Conservation (phyloP, 108 stramenopile species). For the Nitzschia sp. region DNA sequence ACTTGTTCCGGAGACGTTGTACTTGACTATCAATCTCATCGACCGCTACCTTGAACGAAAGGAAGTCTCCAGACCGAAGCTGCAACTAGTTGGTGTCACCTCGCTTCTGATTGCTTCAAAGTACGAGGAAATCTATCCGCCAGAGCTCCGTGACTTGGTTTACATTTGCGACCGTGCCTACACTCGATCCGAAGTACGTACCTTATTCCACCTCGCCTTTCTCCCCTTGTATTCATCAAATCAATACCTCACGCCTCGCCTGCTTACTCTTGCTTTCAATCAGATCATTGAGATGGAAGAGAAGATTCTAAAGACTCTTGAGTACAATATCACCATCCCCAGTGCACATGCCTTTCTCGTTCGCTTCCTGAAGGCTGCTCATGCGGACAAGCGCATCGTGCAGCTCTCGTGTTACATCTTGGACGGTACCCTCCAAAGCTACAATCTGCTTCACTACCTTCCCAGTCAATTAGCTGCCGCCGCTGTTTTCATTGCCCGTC, state of each 20-base stretch:
- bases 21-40: slow-evolving; percentile 86
- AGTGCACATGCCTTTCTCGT: slow-evolving; percentile 91
- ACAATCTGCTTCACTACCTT: slow-evolving; percentile 84
- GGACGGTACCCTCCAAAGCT: slow-evolving; percentile 94
- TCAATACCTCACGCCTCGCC: neutral
- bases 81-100: slow-evolving; percentile 97
- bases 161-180: slow-evolving; percentile 93
- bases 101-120: slow-evolving; percentile 96
- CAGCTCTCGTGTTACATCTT: slow-evolving; percentile 92
- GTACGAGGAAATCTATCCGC: slow-evolving; percentile 98
- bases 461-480: slow-evolving; percentile 91
- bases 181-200: slow-evolving; percentile 47
- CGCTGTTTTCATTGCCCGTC: slow-evolving; percentile 89
- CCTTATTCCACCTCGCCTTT: neutral
- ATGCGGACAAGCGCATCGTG: slow-evolving; percentile 87
- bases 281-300: slow-evolving; percentile 96
- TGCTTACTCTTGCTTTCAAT: neutral
- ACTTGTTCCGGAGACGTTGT: slow-evolving; percentile 87
- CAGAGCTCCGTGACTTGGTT: slow-evolving; percentile 96
- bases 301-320: slow-evolving; percentile 81
- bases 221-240: neutral
- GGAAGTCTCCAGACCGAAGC: slow-evolving; percentile 82
- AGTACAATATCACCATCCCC: slow-evolving; percentile 90
- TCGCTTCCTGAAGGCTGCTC: slow-evolving; percentile 93
- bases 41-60: slow-evolving; percentile 78